Conservation (phyloP, 2,329 filamentous ascomycete genomes). For the Purpureocillium takamizusanense region DNA sequence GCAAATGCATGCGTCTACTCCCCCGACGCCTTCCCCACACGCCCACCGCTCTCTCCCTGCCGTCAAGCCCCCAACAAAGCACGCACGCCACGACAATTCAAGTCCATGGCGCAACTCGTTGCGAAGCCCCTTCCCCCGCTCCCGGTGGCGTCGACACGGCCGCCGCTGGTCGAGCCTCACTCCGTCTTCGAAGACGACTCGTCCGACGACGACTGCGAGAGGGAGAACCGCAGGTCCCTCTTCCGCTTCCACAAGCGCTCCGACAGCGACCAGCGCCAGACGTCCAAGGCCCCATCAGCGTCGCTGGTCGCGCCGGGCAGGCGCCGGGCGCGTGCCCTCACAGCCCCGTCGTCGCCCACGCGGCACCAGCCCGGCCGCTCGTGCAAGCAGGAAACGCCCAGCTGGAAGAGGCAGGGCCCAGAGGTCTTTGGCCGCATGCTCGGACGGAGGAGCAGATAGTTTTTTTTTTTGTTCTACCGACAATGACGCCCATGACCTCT, state of each 20-base stretch:
- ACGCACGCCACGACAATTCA: conserved; percentile 14
- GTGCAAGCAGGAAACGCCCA: conserved; percentile 2
- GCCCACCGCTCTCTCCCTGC: conserved; percentile 9
- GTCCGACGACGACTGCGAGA: conserved; percentile 35
- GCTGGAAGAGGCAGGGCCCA: conserved; percentile 18
- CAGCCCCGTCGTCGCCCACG: conserved; percentile 13
- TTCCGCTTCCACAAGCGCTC: conserved; percentile 33
- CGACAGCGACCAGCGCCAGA: conserved; percentile 20
- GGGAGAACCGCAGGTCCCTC: conserved; percentile 24
- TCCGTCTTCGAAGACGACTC: conserved; percentile 42
- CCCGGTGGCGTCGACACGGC: too few species aligned
- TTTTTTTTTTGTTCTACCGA: neutral
- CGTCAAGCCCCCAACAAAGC: conserved; percentile 7
- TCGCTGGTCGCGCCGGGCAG: neutral
- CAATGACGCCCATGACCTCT: neutral
- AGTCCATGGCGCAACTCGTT: conserved; percentile 10
- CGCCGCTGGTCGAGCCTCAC: conserved; percentile 15
- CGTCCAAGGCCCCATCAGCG: conserved; percentile 2
- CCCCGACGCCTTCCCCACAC: conserved; percentile 13
- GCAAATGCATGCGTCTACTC: conserved; percentile 10
- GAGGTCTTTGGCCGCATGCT: conserved; percentile 29
- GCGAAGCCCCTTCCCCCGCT: conserved; percentile 11
- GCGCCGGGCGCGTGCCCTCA: conserved; percentile 10
- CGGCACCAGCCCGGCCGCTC: conserved; percentile 1
- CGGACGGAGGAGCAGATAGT: conserved; percentile 19